Conservation (phyloP, 164 flowering plant species). For the Berberis vulgaris region DNA sequence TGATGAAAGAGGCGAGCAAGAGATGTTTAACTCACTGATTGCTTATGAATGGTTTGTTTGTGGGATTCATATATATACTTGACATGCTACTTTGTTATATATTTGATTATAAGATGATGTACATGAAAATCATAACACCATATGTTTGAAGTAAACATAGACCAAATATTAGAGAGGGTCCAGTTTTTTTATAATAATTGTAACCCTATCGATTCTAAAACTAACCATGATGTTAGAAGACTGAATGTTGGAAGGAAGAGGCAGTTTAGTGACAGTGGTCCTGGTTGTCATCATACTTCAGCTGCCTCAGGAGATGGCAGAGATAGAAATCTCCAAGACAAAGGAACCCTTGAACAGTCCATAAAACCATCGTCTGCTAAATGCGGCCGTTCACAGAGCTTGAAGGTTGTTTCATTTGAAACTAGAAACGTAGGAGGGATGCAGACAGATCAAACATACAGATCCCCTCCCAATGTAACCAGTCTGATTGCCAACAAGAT, state of each 20-base stretch:
- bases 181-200: slow-evolving; percentile 1
- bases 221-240: neutral
- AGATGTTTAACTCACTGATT: no score
- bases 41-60: no score
- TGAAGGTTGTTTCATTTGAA: slow-evolving; percentile 5
- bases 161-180: slow-evolving; percentile 5
- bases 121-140: no score
- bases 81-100: no score
- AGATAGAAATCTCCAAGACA: slow-evolving; percentile 7
- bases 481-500: neutral
- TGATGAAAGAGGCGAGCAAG: no score
- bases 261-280: slow-evolving; percentile 18
- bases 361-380: slow-evolving; percentile 11
- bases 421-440: slow-evolving; percentile 6
- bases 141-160: no score
- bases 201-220: slow-evolving; percentile 3
- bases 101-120: no score
- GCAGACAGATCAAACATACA: neutral
- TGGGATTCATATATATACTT: no score
- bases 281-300: slow-evolving; percentile 6
- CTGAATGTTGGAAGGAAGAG: slow-evolving; percentile 17
- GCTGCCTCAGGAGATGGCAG: slow-evolving; percentile 4
- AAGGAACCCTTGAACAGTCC: slow-evolving; percentile 8
- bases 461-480: neutral
- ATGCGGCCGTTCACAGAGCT: slow-evolving; percentile 2